Evolutionary conservation across 805 yeast genomes (phyloP), one percentile per base, ranked within the genome.

Genomic region (Ogataea methylovora): DNA sequence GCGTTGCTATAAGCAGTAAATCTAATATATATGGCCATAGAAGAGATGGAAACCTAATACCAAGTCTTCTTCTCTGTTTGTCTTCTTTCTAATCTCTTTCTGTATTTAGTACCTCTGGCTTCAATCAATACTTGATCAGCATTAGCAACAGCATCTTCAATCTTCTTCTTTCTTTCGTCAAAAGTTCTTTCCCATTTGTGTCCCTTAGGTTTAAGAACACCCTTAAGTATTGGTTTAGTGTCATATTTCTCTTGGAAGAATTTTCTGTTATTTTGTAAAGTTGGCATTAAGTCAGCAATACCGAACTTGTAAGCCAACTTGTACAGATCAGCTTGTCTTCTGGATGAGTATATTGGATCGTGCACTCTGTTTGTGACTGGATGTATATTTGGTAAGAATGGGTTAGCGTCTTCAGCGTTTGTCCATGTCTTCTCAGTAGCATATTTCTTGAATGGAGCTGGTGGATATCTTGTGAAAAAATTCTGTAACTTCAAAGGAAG

Each of bases 391-490:
- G 94, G 80, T 36, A 85, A 58, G 57, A 88, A 88, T 34, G 97
- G 97, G 58, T 88, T 88, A 46, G 87, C 83, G 40, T 74, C 72
- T 16, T 73, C 69, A 32, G 86, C 88, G 32, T 61, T 63, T 16
- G 84, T 77, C 20, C 73, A 61, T 2, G 84, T 73, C 33, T 94
- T 82, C 41, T 67, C 69, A 3, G 67, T 60, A 5, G 84, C 65
- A 56, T 86, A 88, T 44, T 69, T 54, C 14, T 71, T 70, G 58
- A 75, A 76, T n/a, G 87, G 90, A 16, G 79, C 63, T 8, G 96
- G 96, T 22, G 97, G 97, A 52, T 76, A 84, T 55, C 75, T 79
- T 32, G 74, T 67, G 63, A 88, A 87, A 59, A 87, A 88, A 43
- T 63, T 71, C 53, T 76, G 81, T 23, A 87, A 68, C 52, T 70